Evolutionary conservation across 495 filamentous ascomycete genomes (phyloP), one percentile per base, ranked within the genome.

Genomic region (Neurospora sp.): DNA sequence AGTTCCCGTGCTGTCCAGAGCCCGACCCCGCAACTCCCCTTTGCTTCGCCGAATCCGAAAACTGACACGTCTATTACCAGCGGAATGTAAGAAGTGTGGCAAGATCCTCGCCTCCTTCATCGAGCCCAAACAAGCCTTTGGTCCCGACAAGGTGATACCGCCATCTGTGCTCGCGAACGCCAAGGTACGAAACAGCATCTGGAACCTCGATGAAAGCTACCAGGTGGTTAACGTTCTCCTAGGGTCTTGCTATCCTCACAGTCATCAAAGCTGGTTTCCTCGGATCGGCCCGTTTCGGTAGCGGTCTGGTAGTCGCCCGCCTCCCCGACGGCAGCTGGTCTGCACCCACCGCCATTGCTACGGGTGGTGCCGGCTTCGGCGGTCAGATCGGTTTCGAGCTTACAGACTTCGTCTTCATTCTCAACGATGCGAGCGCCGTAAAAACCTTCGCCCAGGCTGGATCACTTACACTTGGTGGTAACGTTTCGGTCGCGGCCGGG

Each of bases 371-470:
- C 72, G 96, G 96, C 36, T 94, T 98, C 76, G 96, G 96, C 77
- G 95, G 96, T 28, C 96, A 99, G 81, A 97, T 99, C 79, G 96
- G 96, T 39, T 95, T 97, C 84, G 96, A 99, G 82, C 84, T 99
- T 74, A 98, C 96, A 54, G 96, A 99, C 80, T 98, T 99, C 80
- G 96, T 99, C 77, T 98, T 99, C 85, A 97, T 98, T 73, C 90
- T 99, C 70, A 99, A 99, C 82, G 96, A 99, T 79, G 87, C 90
- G 48, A 89, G 88, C 48, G 96, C 96, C 34, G 96, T 99, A 48
- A 93, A 92, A 80, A 96, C 96, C 42, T 98, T 98, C 82, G 94
- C 96, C 4, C 95, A 98, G 82, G 88, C 90, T 71, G 96, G 96
- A 19, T 93, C 90, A 21, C 83, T 99, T 45, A 98, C 96, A 70